A percentile compares a stretch with the other conserved stretches of the same genome.
phyloP scores from a whole-genome alignment of 1,139 yeast species.

The Schizosaccharomyces versatilis region DNA sequence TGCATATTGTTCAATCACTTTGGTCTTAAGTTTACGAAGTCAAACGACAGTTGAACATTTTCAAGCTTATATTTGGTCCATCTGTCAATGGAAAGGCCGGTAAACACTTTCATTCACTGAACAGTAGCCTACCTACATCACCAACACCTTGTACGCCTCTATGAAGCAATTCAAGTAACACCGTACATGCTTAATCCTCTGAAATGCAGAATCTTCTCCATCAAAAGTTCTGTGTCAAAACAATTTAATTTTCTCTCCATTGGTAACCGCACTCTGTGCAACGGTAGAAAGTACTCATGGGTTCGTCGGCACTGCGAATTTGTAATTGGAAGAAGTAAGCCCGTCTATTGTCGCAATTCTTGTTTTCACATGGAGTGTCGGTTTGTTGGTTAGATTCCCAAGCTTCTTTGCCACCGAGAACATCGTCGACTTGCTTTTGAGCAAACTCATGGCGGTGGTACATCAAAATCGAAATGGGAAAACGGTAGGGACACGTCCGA shows the following conservation, averaged over 20 bases:
- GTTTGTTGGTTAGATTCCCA: conserved; percentile 89
- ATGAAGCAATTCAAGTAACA: too few relatives aligned
- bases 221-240: not conserved
- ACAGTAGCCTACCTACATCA: too few relatives aligned
- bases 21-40: too few relatives aligned
- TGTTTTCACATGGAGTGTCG: conserved; percentile 61
- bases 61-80: too few relatives aligned
- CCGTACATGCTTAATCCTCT: too few relatives aligned
- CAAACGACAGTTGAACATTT: too few relatives aligned
- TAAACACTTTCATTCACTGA: too few relatives aligned
- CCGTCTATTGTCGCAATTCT: conserved; percentile 63
- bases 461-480: conserved; percentile 20
- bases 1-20: too few relatives aligned
- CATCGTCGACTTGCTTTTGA: conserved; percentile 85
- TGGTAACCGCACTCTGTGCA: not conserved
- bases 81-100: too few relatives aligned
- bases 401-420: conserved; percentile 88
- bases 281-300: conserved; percentile 75
- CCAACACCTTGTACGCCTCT: too few relatives aligned
- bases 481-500: conserved; percentile 11
- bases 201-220: too few relatives aligned
- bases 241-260: not conserved
- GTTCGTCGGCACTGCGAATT: conserved; percentile 96
- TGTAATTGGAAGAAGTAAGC: conserved; percentile 95
- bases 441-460: conserved; percentile 65